Conservation (phyloP, 129 eudicot species). For the Chrysanthemum seticuspe region DNA sequence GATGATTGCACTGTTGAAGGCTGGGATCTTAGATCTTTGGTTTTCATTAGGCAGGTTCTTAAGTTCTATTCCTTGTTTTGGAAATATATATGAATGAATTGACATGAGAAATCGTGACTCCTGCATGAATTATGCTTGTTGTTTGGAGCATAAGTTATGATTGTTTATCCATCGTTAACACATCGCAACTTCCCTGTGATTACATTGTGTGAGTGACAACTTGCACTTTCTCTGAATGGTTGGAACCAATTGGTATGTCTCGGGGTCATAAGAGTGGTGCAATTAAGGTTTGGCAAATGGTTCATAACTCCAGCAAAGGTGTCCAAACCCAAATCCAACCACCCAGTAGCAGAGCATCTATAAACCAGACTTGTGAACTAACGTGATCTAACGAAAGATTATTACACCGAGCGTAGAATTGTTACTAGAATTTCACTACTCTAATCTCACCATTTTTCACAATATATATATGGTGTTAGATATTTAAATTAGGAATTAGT, state of each 20-base stretch:
- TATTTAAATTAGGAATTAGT: too few relatives aligned
- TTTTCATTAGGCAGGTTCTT: slow-evolving; percentile 79
- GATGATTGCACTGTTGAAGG: slow-evolving; percentile 73
- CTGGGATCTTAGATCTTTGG: slow-evolving; percentile 89
- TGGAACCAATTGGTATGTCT: slow-evolving; percentile 78
- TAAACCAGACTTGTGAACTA: too few relatives aligned
- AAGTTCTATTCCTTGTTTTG: slow-evolving; percentile 80
- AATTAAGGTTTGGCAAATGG: slow-evolving; percentile 88
- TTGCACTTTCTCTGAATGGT: slow-evolving; percentile 84
- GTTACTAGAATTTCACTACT: too few relatives aligned
- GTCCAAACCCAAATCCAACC: slow-evolving; percentile 30
- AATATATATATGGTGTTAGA: too few relatives aligned
- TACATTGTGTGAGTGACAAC: slow-evolving; percentile 69
- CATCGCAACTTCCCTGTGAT: slow-evolving; percentile 95
- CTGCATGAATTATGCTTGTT: slow-evolving; percentile 88
- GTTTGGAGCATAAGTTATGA: slow-evolving; percentile 91
- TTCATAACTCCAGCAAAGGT: slow-evolving; percentile 53
- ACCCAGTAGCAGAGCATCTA: too few relatives aligned
- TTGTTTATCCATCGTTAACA: slow-evolving; percentile 74
- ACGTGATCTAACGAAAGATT: too few relatives aligned
- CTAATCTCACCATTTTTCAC: too few relatives aligned
- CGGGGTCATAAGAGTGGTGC: slow-evolving; percentile 98
- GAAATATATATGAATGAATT: slow-evolving; percentile 81
- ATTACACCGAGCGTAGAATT: too few relatives aligned
- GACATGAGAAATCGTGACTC: slow-evolving; percentile 80